These are phyloP conservation scores for Fusarium xylarioides DNA, from an alignment of 2,329 filamentous ascomycete genomes.

Conservation along the genomic window DNA sequence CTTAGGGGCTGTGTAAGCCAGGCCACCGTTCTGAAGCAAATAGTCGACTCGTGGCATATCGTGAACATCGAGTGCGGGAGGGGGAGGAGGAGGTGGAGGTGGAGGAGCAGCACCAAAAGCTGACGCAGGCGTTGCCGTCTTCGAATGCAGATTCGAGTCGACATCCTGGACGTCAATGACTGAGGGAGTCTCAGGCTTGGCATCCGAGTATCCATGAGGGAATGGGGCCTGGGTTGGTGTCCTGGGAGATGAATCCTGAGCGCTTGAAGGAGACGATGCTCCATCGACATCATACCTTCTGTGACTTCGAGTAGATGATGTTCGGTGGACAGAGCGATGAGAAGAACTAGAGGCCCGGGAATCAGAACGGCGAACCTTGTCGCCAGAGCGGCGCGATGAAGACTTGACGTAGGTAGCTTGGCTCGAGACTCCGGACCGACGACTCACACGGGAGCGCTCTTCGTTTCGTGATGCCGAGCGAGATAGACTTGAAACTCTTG, in stretches of 20 bases:
- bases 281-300: slow-evolving; percentile 52
- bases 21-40: slow-evolving; percentile 85
- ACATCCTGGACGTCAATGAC: slow-evolving; percentile 51
- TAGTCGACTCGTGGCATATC: slow-evolving; percentile 90
- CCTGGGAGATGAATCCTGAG: slow-evolving; percentile 66
- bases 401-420: slow-evolving; percentile 63
- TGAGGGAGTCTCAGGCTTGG: slow-evolving; percentile 50
- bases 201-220: slow-evolving; percentile 53
- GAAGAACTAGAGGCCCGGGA: slow-evolving; percentile 49
- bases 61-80: slow-evolving; percentile 75
- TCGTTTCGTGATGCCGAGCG: slow-evolving; percentile 58
- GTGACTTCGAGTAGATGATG: slow-evolving; percentile 50
- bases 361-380: slow-evolving; percentile 48
- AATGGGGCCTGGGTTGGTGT: slow-evolving; percentile 68
- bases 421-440: slow-evolving; percentile 66
- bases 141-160: slow-evolving; percentile 45
- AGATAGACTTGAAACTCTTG: slow-evolving; percentile 55
- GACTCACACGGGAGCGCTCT: slow-evolving; percentile 62
- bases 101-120: slow-evolving; percentile 52
- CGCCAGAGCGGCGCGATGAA: slow-evolving; percentile 46
- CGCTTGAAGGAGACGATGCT: slow-evolving; percentile 57
- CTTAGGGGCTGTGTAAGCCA: slow-evolving; percentile 76
- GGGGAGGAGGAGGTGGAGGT: slow-evolving; percentile 71
- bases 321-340: slow-evolving; percentile 48
- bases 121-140: slow-evolving; percentile 52